Conservation (phyloP, 805 yeast genomes). For the Kodamaea jinghongensis region DNA sequence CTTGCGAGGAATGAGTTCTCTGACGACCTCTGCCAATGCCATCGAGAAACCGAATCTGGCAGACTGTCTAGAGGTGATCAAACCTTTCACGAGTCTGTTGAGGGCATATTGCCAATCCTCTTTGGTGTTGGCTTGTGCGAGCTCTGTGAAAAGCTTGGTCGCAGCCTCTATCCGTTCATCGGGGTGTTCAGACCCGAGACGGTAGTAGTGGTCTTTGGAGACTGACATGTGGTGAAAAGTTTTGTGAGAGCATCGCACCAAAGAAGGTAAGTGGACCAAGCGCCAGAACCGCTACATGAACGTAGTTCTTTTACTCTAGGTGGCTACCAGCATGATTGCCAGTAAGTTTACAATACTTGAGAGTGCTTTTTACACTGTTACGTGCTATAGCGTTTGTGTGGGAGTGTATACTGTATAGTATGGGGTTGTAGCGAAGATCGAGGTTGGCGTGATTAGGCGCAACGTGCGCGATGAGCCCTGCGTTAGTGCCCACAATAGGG, state of each 20-base stretch:
- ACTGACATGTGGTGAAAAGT: slow-evolving; percentile 39
- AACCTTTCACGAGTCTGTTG: slow-evolving; percentile 74
- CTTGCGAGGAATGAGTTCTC: slow-evolving; percentile 27
- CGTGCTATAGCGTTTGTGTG: too few species aligned
- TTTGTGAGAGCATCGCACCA: background rate
- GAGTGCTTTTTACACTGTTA: too few species aligned
- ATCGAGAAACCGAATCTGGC: slow-evolving; percentile 87
- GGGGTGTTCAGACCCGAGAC: slow-evolving; percentile 72
- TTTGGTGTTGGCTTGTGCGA: slow-evolving; percentile 39
- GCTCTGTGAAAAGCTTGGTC: slow-evolving; percentile 57
- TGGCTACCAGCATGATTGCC: too few species aligned
- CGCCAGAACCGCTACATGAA: too few species aligned
- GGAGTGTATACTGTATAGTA: too few species aligned
- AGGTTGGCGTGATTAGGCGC: too few species aligned
- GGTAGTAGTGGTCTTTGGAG: slow-evolving; percentile 73
- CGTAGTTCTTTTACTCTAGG: too few species aligned
- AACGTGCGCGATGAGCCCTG: too few species aligned
- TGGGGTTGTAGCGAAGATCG: too few species aligned
- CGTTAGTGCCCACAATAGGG: too few species aligned
- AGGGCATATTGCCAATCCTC: slow-evolving; percentile 82
- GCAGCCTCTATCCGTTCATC: slow-evolving; percentile 74
- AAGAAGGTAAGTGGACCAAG: too few species aligned
- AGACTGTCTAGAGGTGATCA: slow-evolving; percentile 76
- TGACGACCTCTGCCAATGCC: slow-evolving; percentile 71
- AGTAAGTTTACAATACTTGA: too few species aligned